These are phyloP conservation scores for Myxozyma mucilagina DNA, from an alignment of 805 yeast species.

Conservation along the genomic window DNA sequence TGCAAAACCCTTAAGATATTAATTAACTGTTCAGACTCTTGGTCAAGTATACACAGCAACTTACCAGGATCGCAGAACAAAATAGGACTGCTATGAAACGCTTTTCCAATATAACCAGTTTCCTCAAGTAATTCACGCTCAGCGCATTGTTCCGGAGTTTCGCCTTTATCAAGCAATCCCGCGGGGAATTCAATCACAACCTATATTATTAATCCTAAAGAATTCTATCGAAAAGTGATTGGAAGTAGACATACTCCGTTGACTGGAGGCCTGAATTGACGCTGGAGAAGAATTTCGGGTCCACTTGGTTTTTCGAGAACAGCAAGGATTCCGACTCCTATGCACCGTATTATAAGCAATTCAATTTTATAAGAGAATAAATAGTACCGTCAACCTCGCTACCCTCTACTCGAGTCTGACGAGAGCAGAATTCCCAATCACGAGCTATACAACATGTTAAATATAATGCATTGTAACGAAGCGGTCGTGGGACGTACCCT, in stretches of 20 bases:
- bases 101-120: constrained; percentile 83
- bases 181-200: constrained; percentile 83
- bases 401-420: constrained; percentile 68
- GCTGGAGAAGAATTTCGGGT: constrained; percentile 66
- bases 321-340: constrained; percentile 76
- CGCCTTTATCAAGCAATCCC: constrained; percentile 82
- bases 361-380: not conserved
- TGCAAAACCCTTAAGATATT: constrained; percentile 53
- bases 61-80: constrained; percentile 76
- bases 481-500: constrained; percentile 25
- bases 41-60: not conserved
- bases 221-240: too few relatives aligned
- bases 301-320: constrained; percentile 55
- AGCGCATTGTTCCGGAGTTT: constrained; percentile 76
- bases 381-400: constrained; percentile 66
- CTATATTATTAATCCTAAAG: constrained; percentile 1
- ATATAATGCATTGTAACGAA: not conserved
- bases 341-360: too few relatives aligned
- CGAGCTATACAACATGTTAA: constrained; percentile 43
- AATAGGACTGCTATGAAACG: constrained; percentile 47
- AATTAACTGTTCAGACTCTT: too few relatives aligned
- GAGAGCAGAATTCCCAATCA: constrained; percentile 88
- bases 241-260: constrained; percentile 61
- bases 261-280: constrained; percentile 92
- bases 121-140: constrained; percentile 86